These are phyloP conservation scores for Ulota crispa DNA, from an alignment of 225 moss, liverwort and hornwort species.

Conservation along the genomic window DNA sequence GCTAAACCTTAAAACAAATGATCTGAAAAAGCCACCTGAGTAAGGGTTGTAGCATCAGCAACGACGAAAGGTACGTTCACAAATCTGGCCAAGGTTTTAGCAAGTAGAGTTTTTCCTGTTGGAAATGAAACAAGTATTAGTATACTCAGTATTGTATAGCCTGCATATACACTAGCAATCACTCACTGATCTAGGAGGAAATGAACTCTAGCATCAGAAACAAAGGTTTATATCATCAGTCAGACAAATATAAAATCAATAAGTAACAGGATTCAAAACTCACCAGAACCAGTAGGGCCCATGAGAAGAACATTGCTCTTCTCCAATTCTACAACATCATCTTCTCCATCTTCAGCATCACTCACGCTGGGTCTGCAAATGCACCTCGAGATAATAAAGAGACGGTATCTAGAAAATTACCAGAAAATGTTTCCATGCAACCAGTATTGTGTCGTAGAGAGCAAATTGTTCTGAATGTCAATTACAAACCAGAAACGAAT, in stretches of 20 bases:
- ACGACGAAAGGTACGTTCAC: slow-evolving; percentile 93
- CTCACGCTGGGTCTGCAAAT: slow-evolving; percentile 55
- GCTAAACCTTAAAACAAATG: slow-evolving; percentile 10
- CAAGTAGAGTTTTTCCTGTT: slow-evolving; percentile 87
- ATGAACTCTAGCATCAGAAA: background rate
- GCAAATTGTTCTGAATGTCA: background rate
- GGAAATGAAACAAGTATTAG: background rate
- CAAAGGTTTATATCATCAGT: slow-evolving; percentile 1
- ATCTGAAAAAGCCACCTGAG: slow-evolving; percentile 57
- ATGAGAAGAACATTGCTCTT: slow-evolving; percentile 93
- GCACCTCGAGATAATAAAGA: slow-evolving; percentile 18
- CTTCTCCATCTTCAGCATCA: slow-evolving; percentile 58
- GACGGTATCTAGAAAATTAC: background rate
- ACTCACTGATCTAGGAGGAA: slow-evolving; percentile 6
- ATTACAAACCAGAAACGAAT: background rate
- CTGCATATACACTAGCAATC: background rate
- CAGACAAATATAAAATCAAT: background rate
- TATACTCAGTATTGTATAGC: background rate
- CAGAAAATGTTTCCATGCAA: background rate
- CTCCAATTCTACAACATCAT: slow-evolving; percentile 76
- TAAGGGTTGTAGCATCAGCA: slow-evolving; percentile 96
- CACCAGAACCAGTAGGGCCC: slow-evolving; percentile 94
- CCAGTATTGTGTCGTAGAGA: background rate
- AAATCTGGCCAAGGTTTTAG: slow-evolving; percentile 90
- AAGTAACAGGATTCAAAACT: slow-evolving; percentile 18